Conservation (phyloP, 305 asterid genomes). For the Plantago rigida region DNA sequence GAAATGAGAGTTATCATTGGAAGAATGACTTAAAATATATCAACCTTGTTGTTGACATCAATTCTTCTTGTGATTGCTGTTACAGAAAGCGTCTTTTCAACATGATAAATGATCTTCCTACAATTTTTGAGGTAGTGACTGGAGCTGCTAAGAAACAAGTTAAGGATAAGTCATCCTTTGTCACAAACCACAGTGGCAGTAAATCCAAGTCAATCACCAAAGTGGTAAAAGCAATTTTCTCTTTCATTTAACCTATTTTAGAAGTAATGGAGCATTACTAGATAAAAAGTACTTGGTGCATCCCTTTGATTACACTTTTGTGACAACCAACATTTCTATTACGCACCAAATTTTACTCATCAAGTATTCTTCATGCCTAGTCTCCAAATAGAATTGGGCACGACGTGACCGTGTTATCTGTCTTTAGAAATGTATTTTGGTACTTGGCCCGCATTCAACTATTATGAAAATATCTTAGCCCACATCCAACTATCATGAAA, state of each 20-base stretch:
- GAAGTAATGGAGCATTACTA: constrained; percentile 1
- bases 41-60: constrained; percentile 16
- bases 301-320: no score
- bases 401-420: no score
- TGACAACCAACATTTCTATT: no score
- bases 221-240: constrained; percentile 28
- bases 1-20: constrained; percentile 9
- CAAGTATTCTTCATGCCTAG: no score
- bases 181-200: constrained; percentile 60
- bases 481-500: no score
- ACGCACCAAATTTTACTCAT: no score
- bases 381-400: no score
- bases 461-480: no score
- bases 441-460: no score
- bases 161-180: constrained; percentile 54
- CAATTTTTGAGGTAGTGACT: constrained; percentile 66
- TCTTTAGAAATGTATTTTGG: no score
- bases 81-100: constrained; percentile 70
- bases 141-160: constrained; percentile 61
- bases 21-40: constrained; percentile 3
- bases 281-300: no score
- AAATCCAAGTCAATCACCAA: constrained; percentile 60
- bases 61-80: constrained; percentile 13
- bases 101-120: constrained; percentile 75
- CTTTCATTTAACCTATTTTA: not conserved